A percentile compares a stretch with the other conserved stretches of the same genome.
phyloP scores from a whole-genome alignment of 805 yeast species.

The Kazachstania africana region DNA sequence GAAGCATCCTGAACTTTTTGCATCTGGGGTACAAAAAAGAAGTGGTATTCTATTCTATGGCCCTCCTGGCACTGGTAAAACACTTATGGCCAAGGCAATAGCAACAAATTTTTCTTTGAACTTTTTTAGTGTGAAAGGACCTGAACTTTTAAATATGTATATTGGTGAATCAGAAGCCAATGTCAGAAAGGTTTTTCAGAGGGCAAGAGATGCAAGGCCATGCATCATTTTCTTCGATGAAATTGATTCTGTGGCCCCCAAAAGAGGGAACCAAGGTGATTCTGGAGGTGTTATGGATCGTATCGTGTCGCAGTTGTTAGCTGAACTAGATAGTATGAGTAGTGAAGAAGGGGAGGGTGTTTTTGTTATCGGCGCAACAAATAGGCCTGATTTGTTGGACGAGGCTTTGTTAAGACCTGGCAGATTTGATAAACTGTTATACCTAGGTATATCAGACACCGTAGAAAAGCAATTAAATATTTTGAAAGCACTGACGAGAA shows the following conservation, averaged over 20 bases:
- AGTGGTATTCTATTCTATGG: constrained; percentile 93
- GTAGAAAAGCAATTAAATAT: constrained; percentile 80
- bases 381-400: constrained; percentile 88
- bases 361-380: constrained; percentile 97
- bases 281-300: constrained; percentile 99
- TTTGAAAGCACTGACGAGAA: constrained; percentile 77
- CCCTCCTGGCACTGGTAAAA: constrained; percentile 98
- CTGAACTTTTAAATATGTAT: constrained; percentile 92
- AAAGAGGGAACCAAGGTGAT: constrained; percentile 97
- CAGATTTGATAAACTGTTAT: constrained; percentile 88
- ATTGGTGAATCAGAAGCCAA: constrained; percentile 98
- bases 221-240: constrained; percentile 97
- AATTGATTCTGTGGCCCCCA: constrained; percentile 95
- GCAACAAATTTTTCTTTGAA: constrained; percentile 91
- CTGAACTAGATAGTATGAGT: constrained; percentile 95
- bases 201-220: constrained; percentile 92
- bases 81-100: constrained; percentile 89
- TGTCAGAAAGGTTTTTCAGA: constrained; percentile 86
- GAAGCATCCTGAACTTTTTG: constrained; percentile 82
- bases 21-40: constrained; percentile 82
- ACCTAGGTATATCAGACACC: constrained; percentile 86
- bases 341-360: constrained; percentile 73
- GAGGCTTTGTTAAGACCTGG: constrained; percentile 92
- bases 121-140: constrained; percentile 94
- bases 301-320: constrained; percentile 87